A percentile compares a stretch with the other conserved stretches of the same genome.
phyloP scores from a whole-genome alignment of 108 stramenopile species.

The Skeletonema menzelii region DNA sequence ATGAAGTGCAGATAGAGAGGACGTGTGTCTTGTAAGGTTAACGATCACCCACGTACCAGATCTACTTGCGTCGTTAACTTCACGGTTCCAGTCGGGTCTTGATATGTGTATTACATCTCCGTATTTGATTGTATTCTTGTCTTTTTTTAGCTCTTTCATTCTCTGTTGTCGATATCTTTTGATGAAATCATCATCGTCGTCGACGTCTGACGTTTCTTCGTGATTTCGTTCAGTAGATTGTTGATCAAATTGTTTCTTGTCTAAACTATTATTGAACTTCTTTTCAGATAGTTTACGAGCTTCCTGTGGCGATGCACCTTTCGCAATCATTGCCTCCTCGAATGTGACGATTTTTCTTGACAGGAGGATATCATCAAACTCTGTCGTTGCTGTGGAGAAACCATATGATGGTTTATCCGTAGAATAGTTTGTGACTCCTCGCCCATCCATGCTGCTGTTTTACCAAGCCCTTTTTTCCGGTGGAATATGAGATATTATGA shows the following conservation, averaged over 20 bases:
- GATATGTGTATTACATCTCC: slow-evolving; percentile 56
- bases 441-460: slow-evolving; percentile 51
- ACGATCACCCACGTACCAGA: slow-evolving; percentile 71
- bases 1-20: slow-evolving; percentile 28
- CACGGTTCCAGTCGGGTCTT: slow-evolving; percentile 65
- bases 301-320: slow-evolving; percentile 66
- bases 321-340: slow-evolving; percentile 77
- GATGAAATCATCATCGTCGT: slow-evolving; percentile 65
- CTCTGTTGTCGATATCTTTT: slow-evolving; percentile 58
- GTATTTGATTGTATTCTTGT: slow-evolving; percentile 14
- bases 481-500: no score
- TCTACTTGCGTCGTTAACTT: slow-evolving; percentile 75
- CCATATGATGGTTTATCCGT: slow-evolving; percentile 55
- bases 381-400: slow-evolving; percentile 59
- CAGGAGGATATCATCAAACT: slow-evolving; percentile 88
- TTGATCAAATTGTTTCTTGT: slow-evolving; percentile 5
- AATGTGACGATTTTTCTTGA: slow-evolving; percentile 59
- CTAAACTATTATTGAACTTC: slow-evolving; percentile 10
- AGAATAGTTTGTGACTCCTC: slow-evolving; percentile 68
- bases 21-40: slow-evolving; percentile 42
- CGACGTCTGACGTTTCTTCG: slow-evolving; percentile 38
- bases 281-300: slow-evolving; percentile 47
- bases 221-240: slow-evolving; percentile 14
- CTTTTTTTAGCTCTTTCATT: slow-evolving; percentile 51
- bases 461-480: background rate